Conservation (phyloP, 805 yeast genomes). For the Yamadazyma scolyti region DNA sequence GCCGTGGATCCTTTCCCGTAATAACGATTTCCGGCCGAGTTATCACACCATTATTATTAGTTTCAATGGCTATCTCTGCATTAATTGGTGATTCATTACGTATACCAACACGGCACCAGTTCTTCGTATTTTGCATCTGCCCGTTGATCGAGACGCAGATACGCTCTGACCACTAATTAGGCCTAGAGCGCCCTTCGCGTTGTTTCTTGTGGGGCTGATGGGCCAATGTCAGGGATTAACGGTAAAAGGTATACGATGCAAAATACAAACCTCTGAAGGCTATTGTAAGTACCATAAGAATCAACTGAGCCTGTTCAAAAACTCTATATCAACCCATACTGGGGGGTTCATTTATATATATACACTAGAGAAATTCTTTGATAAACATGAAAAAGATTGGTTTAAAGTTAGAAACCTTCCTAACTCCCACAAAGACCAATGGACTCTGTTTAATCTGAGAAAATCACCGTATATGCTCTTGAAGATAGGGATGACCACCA, state of each 20-base stretch:
- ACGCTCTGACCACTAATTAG: too few relatives aligned
- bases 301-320: not conserved
- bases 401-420: constrained; percentile 34
- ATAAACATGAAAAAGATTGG: constrained; percentile 16
- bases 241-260: constrained; percentile 37
- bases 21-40: too few relatives aligned
- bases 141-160: too few relatives aligned
- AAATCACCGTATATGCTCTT: constrained; percentile 37
- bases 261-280: constrained; percentile 16
- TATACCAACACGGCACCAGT: too few relatives aligned
- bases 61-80: too few relatives aligned
- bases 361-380: constrained; percentile 40
- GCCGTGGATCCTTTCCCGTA: too few relatives aligned
- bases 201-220: too few relatives aligned
- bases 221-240: constrained; percentile 44
- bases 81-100: too few relatives aligned
- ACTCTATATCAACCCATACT: not conserved
- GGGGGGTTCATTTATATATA: constrained; percentile 44
- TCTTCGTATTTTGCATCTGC: too few relatives aligned
- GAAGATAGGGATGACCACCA: constrained; percentile 54
- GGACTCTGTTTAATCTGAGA: constrained; percentile 33
- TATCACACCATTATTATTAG: too few relatives aligned
- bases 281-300: constrained; percentile 33
- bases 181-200: too few relatives aligned
- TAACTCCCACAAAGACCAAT: constrained; percentile 18